Evolutionary conservation across 1,284 basidiomycete species (phyloP), one percentile per base, ranked within the genome.

Genomic region (Cryptococcus depauperatus): DNA sequence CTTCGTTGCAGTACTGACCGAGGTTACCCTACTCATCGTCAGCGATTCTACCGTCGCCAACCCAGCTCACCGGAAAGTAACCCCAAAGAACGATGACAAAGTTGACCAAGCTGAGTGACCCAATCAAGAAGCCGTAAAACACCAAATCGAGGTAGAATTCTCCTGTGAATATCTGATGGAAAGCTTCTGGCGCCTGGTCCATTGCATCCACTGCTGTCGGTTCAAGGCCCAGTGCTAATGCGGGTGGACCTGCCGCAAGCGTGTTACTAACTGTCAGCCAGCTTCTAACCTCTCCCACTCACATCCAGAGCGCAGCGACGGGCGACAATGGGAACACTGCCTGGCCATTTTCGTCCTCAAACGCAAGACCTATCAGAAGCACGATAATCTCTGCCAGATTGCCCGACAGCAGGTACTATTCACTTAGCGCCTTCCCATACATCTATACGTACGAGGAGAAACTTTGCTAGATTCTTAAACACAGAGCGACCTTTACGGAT

Each of bases 251-350:
- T 40, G 76, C 74, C 7, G 77, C 76, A 33, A 74, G 62, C 2
- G 68, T 73, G 59, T 70, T 71, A 58, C 60, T 54, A 30, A 29
- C 13, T 19, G 4, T 7, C 11, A 14, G 35, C 42, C 23, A 29
- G 45, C 38, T 29, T 10, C 6, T 4, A 19, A 34, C 1, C 18
- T 9, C 11, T 10, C 13, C 18, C n/a, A 41, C 47, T 46, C 35
- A 51, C 52, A 78, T 73, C 76, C 78, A 84, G 1, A 85, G 73
- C 21, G 83, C 78, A 27, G 76, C 79, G 28, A 84, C 74, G 14
- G 82, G 81, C 8, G 77, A 77, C 9, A 84, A 70, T 1, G 83
- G 83, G 70, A 83, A 84, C 14, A 84, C 79, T 23, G 79, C 78
- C 35, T 74, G 67, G 1, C 73, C 70, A 47, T 73, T 65, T 3